phyloP scores from a whole-genome alignment of 768 basidiomycete species.

The Mycena maculata region DNA sequence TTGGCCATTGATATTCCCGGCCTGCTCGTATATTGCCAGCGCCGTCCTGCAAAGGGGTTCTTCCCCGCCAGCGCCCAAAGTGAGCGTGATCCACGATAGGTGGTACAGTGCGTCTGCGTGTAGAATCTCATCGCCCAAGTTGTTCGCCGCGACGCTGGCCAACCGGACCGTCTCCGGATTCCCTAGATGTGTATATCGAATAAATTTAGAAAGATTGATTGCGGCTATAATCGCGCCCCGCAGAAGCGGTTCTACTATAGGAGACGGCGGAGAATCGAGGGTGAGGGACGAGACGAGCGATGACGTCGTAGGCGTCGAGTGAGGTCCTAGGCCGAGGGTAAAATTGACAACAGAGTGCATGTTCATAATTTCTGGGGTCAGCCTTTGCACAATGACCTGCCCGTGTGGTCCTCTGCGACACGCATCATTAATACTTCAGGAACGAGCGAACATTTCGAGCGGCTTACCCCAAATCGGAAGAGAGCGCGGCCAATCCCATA shows the following conservation, averaged over 20 bases:
- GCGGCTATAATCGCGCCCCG: constrained; percentile 31
- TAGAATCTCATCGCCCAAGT: constrained; percentile 23
- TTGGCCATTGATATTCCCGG: constrained; percentile 25
- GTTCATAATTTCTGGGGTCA: constrained; percentile 34
- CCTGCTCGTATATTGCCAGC: constrained; percentile 30
- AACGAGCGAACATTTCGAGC: no score
- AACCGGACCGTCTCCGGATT: constrained; percentile 28
- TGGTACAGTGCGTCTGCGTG: constrained; percentile 33
- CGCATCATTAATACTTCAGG: not conserved
- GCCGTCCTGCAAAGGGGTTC: constrained; percentile 34
- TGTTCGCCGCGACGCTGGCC: constrained; percentile 22
- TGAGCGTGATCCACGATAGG: constrained; percentile 22
- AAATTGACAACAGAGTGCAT: constrained; percentile 32
- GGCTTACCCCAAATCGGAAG: constrained; percentile 30
- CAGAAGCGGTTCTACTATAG: constrained; percentile 23
- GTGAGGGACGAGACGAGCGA: no score
- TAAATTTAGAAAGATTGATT: constrained; percentile 35
- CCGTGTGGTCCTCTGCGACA: constrained; percentile 33
- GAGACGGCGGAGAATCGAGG: constrained; percentile 24
- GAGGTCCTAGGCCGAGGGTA: no score
- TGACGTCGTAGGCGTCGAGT: no score
- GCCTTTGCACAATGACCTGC: constrained; percentile 28
- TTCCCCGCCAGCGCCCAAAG: constrained; percentile 2
- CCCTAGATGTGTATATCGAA: constrained; percentile 34
- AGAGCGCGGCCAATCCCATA: constrained; percentile 31